Evolutionary conservation across 345 rosid genomes (phyloP).

Genomic region (thale cress (Arabidopsis thaliana)): DNA sequence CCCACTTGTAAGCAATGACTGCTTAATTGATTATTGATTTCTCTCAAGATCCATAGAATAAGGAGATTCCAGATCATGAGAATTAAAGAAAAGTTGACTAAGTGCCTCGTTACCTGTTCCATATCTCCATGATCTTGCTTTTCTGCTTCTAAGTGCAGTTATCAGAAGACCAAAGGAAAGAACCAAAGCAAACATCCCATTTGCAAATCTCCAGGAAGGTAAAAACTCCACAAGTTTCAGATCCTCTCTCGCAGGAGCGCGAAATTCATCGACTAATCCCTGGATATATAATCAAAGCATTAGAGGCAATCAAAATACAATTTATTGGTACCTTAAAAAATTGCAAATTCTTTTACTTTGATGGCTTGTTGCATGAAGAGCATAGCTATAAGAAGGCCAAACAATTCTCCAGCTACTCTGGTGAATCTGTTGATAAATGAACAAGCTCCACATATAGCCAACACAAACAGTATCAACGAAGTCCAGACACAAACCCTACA

Average conservation of each 20-base stretch:
- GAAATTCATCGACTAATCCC: slow-evolving; percentile 94
- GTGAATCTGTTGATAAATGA: slow-evolving; percentile 95
- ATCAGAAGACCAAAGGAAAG: slow-evolving; percentile 88
- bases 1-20: slow-evolving; percentile 30
- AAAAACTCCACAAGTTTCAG: slow-evolving; percentile 54
- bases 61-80: slow-evolving; percentile 43
- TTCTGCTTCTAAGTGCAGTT: slow-evolving; percentile 80
- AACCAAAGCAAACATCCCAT: slow-evolving; percentile 95
- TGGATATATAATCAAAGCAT: slow-evolving; percentile 37
- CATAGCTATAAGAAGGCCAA: slow-evolving; percentile 97
- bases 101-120: slow-evolving; percentile 62
- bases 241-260: slow-evolving; percentile 70
- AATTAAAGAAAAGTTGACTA: slow-evolving; percentile 26
- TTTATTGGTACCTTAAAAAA: neutral
- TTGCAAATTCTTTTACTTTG: slow-evolving; percentile 52
- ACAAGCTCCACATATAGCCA: slow-evolving; percentile 92
- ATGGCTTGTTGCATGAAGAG: slow-evolving; percentile 97
- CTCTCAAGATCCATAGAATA: slow-evolving; percentile 44
- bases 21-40: slow-evolving; percentile 14
- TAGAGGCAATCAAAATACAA: neutral
- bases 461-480: slow-evolving; percentile 69
- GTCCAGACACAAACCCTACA: slow-evolving; percentile 98
- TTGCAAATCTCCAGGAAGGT: slow-evolving; percentile 90
- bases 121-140: slow-evolving; percentile 93
- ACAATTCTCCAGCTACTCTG: slow-evolving; percentile 90